These are phyloP conservation scores for Sclerotinia borealis DNA, from an alignment of 2,329 filamentous ascomycete species.

Conservation along the genomic window DNA sequence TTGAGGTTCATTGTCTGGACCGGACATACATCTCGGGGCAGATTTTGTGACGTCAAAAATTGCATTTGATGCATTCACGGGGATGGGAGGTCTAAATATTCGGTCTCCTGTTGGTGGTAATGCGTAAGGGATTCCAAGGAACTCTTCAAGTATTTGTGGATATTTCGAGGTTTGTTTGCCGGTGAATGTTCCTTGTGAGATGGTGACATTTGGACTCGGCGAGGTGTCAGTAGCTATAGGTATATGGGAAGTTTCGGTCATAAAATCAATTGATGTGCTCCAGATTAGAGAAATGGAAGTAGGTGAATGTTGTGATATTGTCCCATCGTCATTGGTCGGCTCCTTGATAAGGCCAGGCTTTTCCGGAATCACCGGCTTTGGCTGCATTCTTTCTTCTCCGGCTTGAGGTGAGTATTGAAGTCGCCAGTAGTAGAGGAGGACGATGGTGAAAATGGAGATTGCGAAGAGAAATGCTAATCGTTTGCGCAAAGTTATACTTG, in stretches of 20 bases:
- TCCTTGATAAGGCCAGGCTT: not conserved
- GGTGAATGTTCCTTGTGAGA: constrained; percentile 27
- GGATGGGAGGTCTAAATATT: constrained; percentile 37
- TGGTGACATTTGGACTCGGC: constrained; percentile 11
- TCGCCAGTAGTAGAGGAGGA: constrained; percentile 1
- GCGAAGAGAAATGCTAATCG: constrained; percentile 1
- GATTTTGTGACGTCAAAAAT: constrained; percentile 35
- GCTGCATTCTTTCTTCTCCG: not conserved
- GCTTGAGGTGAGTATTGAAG: constrained; percentile 5
- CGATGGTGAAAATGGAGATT: not conserved
- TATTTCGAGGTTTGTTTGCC: constrained; percentile 19
- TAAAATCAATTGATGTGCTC: not conserved
- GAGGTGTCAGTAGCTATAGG: not conserved
- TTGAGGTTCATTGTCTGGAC: constrained; percentile 8
- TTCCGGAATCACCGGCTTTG: not conserved
- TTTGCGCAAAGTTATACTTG: not conserved
- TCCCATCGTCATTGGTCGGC: not conserved
- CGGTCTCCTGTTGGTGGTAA: constrained; percentile 41
- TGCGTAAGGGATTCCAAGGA: constrained; percentile 45
- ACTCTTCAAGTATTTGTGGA: constrained; percentile 34
- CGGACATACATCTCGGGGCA: constrained; percentile 30
- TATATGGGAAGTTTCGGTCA: not conserved
- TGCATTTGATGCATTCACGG: constrained; percentile 17
- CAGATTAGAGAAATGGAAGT: not conserved
- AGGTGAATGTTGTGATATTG: not conserved